phyloP scores from a whole-genome alignment of 179 eudicot genomes.

The Actinidia chinensis region DNA sequence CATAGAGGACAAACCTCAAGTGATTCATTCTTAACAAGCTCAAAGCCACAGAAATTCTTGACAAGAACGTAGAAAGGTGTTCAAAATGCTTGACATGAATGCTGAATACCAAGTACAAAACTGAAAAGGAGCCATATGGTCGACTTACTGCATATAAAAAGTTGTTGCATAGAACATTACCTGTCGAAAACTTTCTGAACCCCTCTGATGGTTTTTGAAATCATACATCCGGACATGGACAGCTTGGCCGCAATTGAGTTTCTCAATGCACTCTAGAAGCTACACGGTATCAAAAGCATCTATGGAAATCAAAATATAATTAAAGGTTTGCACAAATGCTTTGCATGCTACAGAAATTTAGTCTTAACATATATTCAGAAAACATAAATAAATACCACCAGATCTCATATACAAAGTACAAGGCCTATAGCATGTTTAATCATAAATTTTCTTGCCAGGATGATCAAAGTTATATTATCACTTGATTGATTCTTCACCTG shows the following conservation, averaged over 20 bases:
- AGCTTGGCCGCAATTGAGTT: slow-evolving; percentile 62
- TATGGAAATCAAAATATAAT: slow-evolving; percentile 30
- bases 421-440: not conserved
- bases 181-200: slow-evolving; percentile 84
- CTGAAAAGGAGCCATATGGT: not conserved
- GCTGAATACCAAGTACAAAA: not conserved
- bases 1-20: not conserved
- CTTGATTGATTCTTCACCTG: slow-evolving; percentile 66
- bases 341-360: not conserved
- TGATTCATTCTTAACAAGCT: not conserved
- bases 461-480: slow-evolving; percentile 91
- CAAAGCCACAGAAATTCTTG: not conserved
- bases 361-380: slow-evolving; percentile 12
- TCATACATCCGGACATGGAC: slow-evolving; percentile 93
- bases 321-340: not conserved
- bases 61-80: not conserved
- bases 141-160: not conserved
- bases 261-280: slow-evolving; percentile 74
- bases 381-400: not conserved
- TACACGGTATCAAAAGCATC: slow-evolving; percentile 99
- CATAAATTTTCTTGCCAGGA: slow-evolving; percentile 53
- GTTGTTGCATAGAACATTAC: slow-evolving; percentile 25
- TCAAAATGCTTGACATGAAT: not conserved
- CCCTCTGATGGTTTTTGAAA: slow-evolving; percentile 87
- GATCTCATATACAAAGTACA: not conserved